Evolutionary conservation across 805 yeast species (phyloP).

Genomic region (Blastobotrys muscicola): DNA sequence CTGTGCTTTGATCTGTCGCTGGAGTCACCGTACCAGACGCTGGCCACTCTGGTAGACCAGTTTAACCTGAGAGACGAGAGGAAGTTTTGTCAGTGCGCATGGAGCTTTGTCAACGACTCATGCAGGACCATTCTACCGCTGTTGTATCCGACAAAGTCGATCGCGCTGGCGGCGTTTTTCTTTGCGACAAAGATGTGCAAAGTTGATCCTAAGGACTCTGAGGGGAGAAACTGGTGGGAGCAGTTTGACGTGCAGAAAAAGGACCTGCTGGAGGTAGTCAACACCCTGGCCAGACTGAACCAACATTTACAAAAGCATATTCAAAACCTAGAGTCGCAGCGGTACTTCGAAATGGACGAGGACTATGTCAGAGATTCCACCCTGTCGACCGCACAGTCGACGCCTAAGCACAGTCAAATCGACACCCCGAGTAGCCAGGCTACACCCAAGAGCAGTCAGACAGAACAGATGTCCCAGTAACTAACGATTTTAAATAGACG

Average conservation of each 20-base stretch:
- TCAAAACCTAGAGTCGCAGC: slow-evolving; percentile 1
- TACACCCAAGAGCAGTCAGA: not conserved
- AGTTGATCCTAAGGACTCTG: not conserved
- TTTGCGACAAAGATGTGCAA: slow-evolving; percentile 22
- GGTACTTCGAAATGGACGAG: not conserved
- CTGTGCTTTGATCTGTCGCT: slow-evolving; percentile 41
- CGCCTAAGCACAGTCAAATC: not conserved
- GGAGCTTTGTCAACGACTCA: slow-evolving; percentile 32
- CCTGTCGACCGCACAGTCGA: not conserved
- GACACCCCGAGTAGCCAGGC: not conserved
- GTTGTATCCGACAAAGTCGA: slow-evolving; percentile 21
- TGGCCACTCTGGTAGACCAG: slow-evolving; percentile 13
- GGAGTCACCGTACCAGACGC: slow-evolving; percentile 30
- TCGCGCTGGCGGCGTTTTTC: slow-evolving; percentile 32
- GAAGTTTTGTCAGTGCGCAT: slow-evolving; percentile 23
- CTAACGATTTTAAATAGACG: not conserved
- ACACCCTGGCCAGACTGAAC: slow-evolving; percentile 17
- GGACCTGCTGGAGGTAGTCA: slow-evolving; percentile 15
- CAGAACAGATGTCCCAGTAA: not conserved
- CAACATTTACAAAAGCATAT: slow-evolving; percentile 5
- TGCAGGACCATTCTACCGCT: slow-evolving; percentile 29
- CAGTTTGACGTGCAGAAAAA: slow-evolving; percentile 10
- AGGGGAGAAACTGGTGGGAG: slow-evolving; percentile 8
- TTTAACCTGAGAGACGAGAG: slow-evolving; percentile 16
- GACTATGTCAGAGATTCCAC: no score